A percentile compares a stretch with the other conserved stretches of the same genome.
Conservation (phyloP, 306 rosid species). For the Trichosanthes cucumerina region DNA sequence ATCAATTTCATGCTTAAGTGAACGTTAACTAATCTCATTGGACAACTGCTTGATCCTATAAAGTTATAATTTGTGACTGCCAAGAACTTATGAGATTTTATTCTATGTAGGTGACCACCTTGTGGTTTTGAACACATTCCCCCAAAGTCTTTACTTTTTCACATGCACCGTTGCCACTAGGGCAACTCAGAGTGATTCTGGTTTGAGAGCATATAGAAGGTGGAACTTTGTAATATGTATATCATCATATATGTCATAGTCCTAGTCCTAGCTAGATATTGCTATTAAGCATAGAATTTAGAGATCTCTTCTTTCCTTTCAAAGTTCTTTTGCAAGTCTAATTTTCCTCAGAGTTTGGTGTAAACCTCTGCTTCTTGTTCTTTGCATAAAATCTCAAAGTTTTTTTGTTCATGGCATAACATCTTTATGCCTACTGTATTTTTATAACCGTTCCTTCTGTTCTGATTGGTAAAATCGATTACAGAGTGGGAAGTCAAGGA, state of each 20-base stretch:
- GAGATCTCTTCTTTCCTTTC: no score
- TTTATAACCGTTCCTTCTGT: neutral
- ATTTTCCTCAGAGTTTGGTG: no score
- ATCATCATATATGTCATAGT: no score
- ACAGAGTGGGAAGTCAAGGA: constrained; percentile 69
- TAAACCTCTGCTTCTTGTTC: neutral
- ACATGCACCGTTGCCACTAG: neutral
- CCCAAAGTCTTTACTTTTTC: neutral
- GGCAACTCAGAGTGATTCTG: neutral
- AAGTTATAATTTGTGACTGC: neutral
- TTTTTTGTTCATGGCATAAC: neutral
- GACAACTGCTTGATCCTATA: neutral
- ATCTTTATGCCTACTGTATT: neutral
- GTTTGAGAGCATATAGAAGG: neutral
- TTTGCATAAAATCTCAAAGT: neutral
- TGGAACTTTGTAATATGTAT: neutral
- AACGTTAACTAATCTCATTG: neutral
- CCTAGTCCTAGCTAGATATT: no score
- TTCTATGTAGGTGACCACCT: neutral
- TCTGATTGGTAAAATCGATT: neutral
- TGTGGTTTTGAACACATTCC: neutral
- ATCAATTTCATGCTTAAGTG: neutral
- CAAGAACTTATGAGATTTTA: neutral
- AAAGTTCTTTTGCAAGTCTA: no score
- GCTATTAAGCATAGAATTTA: no score